Percentiles rank a stretch among this genome's conserved stretches.
Conservation (phyloP, 163 green algal species). For the Botryococcus braunii region DNA sequence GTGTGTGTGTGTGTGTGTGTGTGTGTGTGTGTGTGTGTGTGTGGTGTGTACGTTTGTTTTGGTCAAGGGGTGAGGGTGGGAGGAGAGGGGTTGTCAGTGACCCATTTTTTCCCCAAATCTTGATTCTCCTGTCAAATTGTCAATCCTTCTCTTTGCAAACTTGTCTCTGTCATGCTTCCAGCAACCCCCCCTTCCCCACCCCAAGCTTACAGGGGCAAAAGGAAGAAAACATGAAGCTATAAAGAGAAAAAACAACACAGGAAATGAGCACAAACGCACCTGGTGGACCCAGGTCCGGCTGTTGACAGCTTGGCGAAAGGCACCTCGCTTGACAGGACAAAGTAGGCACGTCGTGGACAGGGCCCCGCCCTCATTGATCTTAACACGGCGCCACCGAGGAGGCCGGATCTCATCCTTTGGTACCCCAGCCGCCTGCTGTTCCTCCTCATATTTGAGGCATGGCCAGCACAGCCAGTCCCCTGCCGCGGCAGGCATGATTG, state of each 20-base stretch:
- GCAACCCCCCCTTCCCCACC: background rate
- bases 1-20: no score
- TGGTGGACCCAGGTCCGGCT: constrained; percentile 53
- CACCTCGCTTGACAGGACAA: constrained; percentile 72
- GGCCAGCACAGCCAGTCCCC: constrained; percentile 64
- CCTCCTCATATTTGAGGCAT: constrained; percentile 56
- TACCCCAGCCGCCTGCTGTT: constrained; percentile 32
- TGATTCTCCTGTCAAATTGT: background rate
- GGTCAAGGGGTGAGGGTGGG: no score
- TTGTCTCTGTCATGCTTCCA: background rate
- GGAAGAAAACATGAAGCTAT: background rate
- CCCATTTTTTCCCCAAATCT: no score
- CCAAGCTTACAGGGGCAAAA: background rate
- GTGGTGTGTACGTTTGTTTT: no score
- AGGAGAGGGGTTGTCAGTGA: no score
- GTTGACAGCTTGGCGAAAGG: constrained; percentile 62
- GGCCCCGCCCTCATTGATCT: constrained; percentile 43
- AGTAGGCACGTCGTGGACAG: constrained; percentile 49
- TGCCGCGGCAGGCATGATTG: constrained; percentile 31
- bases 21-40: no score
- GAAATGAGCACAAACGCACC: constrained; percentile 16
- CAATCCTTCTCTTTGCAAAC: background rate
- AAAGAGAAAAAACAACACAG: background rate
- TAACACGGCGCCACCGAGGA: constrained; percentile 33
- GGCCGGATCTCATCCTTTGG: constrained; percentile 35